Base-by-base conservation (phyloP, 495 filamentous ascomycete genomes). In the Immersiella caudata region DNA sequence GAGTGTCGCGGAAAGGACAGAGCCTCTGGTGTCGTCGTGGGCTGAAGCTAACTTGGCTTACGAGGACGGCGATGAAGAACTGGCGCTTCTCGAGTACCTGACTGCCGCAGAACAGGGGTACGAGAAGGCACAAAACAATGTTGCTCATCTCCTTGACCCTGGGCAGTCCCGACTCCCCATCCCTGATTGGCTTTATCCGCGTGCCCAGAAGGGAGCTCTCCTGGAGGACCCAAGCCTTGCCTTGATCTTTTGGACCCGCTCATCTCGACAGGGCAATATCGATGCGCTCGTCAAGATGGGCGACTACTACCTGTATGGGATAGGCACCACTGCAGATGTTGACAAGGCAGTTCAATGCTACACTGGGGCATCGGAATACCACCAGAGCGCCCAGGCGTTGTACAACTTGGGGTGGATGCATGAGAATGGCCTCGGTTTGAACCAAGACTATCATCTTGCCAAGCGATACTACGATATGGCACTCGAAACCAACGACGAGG, bases 371-470 rank as follows among this genome's bases (percentile, higher is more conserved):
- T 93, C 94, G 0, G 95, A 99, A 72, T 92, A 88, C 59, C 87
- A 93, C 71, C 91, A 92, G 72, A 95, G 92, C 73, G 94, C 94
- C 26, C 95, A 98, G 80, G 96, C 96, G 14, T 88, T 97, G 64
- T 99, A 93, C 87, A 97, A 99, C 70, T 82, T 99, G 14, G 95
- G 95, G 16, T 99, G 95, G 95, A 98, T 99, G 92, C 93, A 99
- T 77, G 95, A 99, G 79, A 97, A 98, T 73, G 95, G 95, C 2
- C 83, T 98, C 55, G 93, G 94, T 12, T 88, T 97, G 2, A 88
- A 90, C 40, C 95, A 99, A 74, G 95, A 99, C 75, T 99, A 95
- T 76, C 95, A 98, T 74, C 89, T 99, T 46, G 95, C 96, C 3
- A 99, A 99, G 79, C 82, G 95, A 25, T 96, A 91, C 78, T 99